Evolutionary conservation across 331 rosid genomes (phyloP).

Genomic region (Quercus phellos): DNA sequence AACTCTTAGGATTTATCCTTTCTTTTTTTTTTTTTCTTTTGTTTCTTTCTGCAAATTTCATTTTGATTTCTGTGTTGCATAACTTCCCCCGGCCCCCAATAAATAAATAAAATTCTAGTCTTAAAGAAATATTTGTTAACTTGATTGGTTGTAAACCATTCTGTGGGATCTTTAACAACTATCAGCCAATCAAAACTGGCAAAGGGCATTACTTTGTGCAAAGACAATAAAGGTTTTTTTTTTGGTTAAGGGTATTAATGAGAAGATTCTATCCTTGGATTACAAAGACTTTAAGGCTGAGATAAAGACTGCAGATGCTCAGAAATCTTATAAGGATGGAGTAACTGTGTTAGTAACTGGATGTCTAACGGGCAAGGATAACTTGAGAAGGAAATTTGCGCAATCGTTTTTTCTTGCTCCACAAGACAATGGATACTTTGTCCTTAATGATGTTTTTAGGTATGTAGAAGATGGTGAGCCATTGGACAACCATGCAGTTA

Average conservation of each 20-base stretch:
- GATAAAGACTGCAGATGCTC: constrained; percentile 74
- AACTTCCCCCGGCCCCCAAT: not conserved
- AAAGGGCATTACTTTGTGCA: not conserved
- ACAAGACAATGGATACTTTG: constrained; percentile 68
- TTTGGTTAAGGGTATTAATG: constrained; percentile 57
- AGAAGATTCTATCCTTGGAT: constrained; percentile 59
- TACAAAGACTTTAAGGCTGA: constrained; percentile 55
- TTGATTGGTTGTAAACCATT: not conserved
- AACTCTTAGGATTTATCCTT: not conserved
- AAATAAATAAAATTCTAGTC: not conserved
- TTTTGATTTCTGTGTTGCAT: too few species aligned
- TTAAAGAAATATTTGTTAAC: not conserved
- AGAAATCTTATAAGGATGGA: constrained; percentile 51
- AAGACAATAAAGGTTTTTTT: not conserved
- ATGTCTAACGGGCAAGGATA: constrained; percentile 65
- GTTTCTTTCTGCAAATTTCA: too few species aligned
- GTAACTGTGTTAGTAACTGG: constrained; percentile 77
- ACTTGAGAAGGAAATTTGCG: constrained; percentile 52
- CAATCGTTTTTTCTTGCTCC: constrained; percentile 84
- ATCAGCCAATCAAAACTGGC: not conserved
- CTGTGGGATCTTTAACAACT: not conserved
- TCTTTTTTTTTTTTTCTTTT: too few species aligned
- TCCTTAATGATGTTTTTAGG: constrained; percentile 70
- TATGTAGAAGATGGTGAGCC: constrained; percentile 48
- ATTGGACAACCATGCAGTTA: constrained; percentile 30